Base-by-base conservation (phyloP, 192 early-diverging fungal genomes). In the Linnemannia schmuckeri region DNA sequence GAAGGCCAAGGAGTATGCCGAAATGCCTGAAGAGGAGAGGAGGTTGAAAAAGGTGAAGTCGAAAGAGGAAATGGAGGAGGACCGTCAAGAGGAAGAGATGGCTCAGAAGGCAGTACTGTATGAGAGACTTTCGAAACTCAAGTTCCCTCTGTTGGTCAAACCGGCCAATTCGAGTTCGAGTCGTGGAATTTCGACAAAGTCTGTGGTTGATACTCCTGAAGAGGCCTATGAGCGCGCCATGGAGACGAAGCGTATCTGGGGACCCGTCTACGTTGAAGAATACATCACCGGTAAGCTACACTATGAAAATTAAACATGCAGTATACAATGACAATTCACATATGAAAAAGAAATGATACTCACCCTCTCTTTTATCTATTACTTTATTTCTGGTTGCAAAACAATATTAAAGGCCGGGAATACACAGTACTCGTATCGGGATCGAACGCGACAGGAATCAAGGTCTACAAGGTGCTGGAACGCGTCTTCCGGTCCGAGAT, bases 231-330 rank as follows among this genome's bases (percentile, higher is more conserved):
- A 70, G 12, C 77, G 55, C 35, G 82, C 82, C 41, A 79, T 84
- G 77, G 77, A 84, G 42, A 84, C 74, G 63, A 84, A 79, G 40
- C 46, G 38, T 44, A 27, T 84, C 41, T 84, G 82, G 82, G 82
- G 82, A 18, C 82, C 77, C 37, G 82, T 84, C 10, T 84, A 84
- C 52, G 82, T 76, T n/a, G 82, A 84, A 76, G 82, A 84, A 17
- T 84, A 84, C 47, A 84, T 84, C 13, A 76, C 77, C 4, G 80
- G 80, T 76, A 82, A 70, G 2, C 8, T 3, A 1, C 27, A 80
- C 4, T 4, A 3, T 38, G 9, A 44, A 17, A 54, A 54, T 57
- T 38, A 55, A 20, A 42, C 6, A 9, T 33, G 38, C 22, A 38
- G n/a, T 24, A 42, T 71, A 1, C 27, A n/a, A 73, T 46, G 4